Base-by-base conservation (phyloP, 2,329 filamentous ascomycete genomes). In the Hortaea sp. region DNA sequence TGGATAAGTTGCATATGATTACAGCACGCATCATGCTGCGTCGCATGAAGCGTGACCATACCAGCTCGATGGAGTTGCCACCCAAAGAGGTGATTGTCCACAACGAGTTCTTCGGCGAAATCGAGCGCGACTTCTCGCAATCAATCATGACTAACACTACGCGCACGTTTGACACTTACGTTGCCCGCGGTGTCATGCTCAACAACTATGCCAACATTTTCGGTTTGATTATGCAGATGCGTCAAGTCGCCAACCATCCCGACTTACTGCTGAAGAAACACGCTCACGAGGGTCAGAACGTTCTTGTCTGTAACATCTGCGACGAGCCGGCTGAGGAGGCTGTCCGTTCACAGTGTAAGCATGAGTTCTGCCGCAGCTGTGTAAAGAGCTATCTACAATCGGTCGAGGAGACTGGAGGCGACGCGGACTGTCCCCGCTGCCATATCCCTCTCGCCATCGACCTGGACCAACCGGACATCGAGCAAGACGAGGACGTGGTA, bases 201-300 rank as follows among this genome's bases (percentile, higher is more conserved):
- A 75, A 97, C 73, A 95, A 95, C 63, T 97, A 97, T 57, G 92
- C 92, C 70, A 98, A 98, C 64, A 97, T 98, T 54, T 98, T 98
- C 59, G 90, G 89, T 61, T 76, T 98, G 46, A 95, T 98, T 61
- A 97, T 97, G 88, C 89, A 95, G 66, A 97, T 98, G 90, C 84
- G 92, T 46, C 92, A 98, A 37, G 69, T 95, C 28, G 88, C 92
- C 6, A 92, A 98, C 55, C 92, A 98, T 62, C 92, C 92, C 0
- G 92, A 98, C 67, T 69, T 98, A 32, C 85, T 98, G 42, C 69
- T 97, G 51, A 94, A 90, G 70, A 95, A 92, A 69, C 79, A 90
- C 51, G 78, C 77, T 2, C 81, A 88, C 55, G 86, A 85, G 44
- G 89, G 89, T 2, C 88, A 95, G 65, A 95, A 97, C 53, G 75